A percentile compares a stretch with the other conserved stretches of the same genome.
Conservation (phyloP, 1,284 basidiomycete genomes). For the Prillingera fragicola region DNA sequence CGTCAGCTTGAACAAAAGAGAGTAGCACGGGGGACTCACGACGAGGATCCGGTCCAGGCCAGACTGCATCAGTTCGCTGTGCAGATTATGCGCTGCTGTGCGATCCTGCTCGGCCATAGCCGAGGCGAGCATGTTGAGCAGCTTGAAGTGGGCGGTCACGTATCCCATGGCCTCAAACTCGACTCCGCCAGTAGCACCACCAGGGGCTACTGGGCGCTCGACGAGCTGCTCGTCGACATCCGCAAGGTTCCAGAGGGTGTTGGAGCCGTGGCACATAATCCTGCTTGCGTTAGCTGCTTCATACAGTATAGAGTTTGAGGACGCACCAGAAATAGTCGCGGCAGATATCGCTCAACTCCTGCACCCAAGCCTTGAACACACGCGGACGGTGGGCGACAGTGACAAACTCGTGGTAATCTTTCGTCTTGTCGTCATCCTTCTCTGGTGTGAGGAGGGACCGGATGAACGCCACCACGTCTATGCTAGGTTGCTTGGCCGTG, state of each 20-base stretch:
- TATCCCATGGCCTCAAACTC: constrained; percentile 97
- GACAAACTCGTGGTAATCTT: constrained; percentile 73
- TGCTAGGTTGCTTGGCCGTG: neutral
- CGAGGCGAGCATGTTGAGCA: constrained; percentile 70
- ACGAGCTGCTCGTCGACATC: constrained; percentile 77
- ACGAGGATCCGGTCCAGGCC: constrained; percentile 63
- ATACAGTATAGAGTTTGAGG: too few relatives aligned
- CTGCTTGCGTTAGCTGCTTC: constrained; percentile 17
- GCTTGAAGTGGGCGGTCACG: constrained; percentile 78
- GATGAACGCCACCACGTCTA: constrained; percentile 31
- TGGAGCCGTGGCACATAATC: constrained; percentile 95
- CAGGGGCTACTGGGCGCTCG: constrained; percentile 87
- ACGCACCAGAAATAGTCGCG: constrained; percentile 83
- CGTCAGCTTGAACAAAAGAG: constrained; percentile 2
- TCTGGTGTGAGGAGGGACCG: constrained; percentile 42
- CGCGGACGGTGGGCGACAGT: constrained; percentile 72
- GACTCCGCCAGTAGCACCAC: constrained; percentile 97
- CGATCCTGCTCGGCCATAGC: constrained; percentile 60
- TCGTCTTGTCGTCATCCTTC: constrained; percentile 34
- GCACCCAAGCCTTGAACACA: constrained; percentile 84
- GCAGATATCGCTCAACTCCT: constrained; percentile 82
- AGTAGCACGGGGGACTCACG: constrained; percentile 27
- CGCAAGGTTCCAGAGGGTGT: constrained; percentile 76
- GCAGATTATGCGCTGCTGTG: constrained; percentile 65
- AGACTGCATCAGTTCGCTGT: constrained; percentile 75